Evolutionary conservation across 1,139 yeast species (phyloP).

Genomic region (Entelexis sorbosivorans): DNA sequence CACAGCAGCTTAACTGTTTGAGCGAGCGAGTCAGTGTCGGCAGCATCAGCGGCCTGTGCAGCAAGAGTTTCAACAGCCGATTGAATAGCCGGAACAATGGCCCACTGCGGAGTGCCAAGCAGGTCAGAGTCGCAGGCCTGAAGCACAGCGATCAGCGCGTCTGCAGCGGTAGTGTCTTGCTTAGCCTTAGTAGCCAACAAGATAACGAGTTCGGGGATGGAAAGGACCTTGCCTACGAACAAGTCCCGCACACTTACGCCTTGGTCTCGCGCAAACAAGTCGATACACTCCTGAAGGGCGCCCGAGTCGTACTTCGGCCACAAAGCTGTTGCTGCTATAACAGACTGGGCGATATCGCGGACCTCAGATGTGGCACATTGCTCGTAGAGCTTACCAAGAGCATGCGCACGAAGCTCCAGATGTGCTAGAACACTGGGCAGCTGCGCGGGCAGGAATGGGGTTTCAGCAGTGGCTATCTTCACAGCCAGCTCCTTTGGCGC

Average conservation of each 20-base stretch:
- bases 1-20: conserved; percentile 12
- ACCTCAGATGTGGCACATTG: conserved; percentile 3
- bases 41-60: conserved; percentile 10
- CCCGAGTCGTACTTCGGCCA: background rate
- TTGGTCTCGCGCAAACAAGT: background rate
- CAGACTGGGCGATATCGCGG: conserved; percentile 11
- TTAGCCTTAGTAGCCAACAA: background rate
- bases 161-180: background rate
- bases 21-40: conserved; percentile 5
- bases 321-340: conserved; percentile 14
- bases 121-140: conserved; percentile 3
- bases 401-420: conserved; percentile 9
- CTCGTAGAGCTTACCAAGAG: conserved; percentile 3
- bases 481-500: conserved; percentile 13
- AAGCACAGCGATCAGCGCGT: conserved; percentile 6
- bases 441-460: conserved; percentile 13
- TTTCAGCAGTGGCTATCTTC: conserved; percentile 14
- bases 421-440: conserved; percentile 16
- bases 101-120: conserved; percentile 14
- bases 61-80: conserved; percentile 12
- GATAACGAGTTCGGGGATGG: background rate
- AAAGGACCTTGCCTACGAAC: background rate
- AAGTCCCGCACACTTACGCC: background rate
- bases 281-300: background rate
- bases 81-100: background rate